Evolutionary conservation across 2,329 filamentous ascomycete genomes (phyloP), one percentile per base, ranked within the genome.

Genomic region (Fusarium xyrophilum): DNA sequence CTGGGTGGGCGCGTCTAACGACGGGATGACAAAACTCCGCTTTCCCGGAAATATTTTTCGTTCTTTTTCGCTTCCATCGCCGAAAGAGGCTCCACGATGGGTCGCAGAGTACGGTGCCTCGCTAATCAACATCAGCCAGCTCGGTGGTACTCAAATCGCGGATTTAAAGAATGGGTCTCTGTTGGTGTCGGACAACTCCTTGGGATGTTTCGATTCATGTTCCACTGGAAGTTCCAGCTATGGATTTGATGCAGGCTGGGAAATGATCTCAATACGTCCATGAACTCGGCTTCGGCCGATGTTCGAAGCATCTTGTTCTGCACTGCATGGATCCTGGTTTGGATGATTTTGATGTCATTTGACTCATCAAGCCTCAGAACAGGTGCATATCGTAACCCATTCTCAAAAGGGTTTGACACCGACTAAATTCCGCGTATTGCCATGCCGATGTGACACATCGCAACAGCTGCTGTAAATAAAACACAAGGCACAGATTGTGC

Each of bases 41-140:
- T 60, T 60, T 56, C 61, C 35, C 46, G 47, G 56, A 39, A 60
- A 55, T 43, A 52, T 57, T 68, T 69, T 68, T 69, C 59, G 50
- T 65, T 68, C 52, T 68, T 57, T 69, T 54, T 51, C 52, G 63
- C 43, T 65, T 70, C 67, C 40, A 57, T 67, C 51, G n/a, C 53
- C 47, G 27, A 70, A 60, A 56, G 13, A 27, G 51, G 53, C 38
- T 68, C 59, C 50, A 56, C 55, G 65, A 46, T 46, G 27, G 55
- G 52, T 38, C 47, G 36, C 32, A 33, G 8, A 8, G 15, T 33
- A 67, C 39, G n/a, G 50, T 53, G 46, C 46, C 47, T 65, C 59
- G 50, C 44, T 60, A 58, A 67, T 62, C 62, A 60, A 55, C 38
- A 52, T 54, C 47, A 56, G 55, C 43, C 59, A 48, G 36, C 36